Conservation (phyloP, 352 stramenopile species). For the Blastocystis sp. region DNA sequence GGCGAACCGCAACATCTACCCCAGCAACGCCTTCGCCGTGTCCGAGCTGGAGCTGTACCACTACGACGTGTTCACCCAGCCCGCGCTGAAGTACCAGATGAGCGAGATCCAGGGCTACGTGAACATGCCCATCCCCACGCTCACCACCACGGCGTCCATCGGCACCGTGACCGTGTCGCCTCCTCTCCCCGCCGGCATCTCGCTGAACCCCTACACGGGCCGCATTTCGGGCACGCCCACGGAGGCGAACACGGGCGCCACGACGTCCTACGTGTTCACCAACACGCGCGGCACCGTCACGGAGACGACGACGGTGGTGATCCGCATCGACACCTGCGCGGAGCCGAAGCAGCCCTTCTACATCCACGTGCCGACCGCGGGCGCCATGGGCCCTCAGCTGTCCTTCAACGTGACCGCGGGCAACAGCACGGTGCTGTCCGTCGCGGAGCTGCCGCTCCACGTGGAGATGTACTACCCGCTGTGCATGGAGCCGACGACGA, state of each 20-base stretch:
- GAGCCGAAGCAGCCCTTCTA: conserved; percentile 18
- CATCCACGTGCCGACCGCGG: conserved; percentile 16
- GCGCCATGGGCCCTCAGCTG: conserved; percentile 51
- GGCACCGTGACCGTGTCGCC: conserved; percentile 28
- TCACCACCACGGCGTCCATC: conserved; percentile 18
- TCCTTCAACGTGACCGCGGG: background rate
- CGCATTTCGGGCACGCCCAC: conserved; percentile 49
- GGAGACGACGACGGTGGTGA: background rate
- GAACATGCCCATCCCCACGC: conserved; percentile 41
- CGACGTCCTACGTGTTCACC: conserved; percentile 21
- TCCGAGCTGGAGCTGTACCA: conserved; percentile 61
- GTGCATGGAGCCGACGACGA: background rate
- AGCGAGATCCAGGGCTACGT: conserved; percentile 34
- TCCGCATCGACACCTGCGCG: conserved; percentile 54
- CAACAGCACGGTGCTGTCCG: background rate
- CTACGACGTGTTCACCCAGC: background rate
- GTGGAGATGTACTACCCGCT: conserved; percentile 67
- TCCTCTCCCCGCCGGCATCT: conserved; percentile 1
- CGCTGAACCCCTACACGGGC: conserved; percentile 56
- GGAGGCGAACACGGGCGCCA: background rate
- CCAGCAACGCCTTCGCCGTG: conserved; percentile 57
- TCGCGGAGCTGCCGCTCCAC: conserved; percentile 33
- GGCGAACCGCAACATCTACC: conserved; percentile 64
- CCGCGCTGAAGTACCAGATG: conserved; percentile 31
- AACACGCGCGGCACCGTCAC: background rate